Percentiles rank a stretch among this genome's conserved stretches.
These are phyloP conservation scores for Symmetrospora coprosmae DNA, from an alignment of 768 basidiomycete species.

Conservation along the genomic window DNA sequence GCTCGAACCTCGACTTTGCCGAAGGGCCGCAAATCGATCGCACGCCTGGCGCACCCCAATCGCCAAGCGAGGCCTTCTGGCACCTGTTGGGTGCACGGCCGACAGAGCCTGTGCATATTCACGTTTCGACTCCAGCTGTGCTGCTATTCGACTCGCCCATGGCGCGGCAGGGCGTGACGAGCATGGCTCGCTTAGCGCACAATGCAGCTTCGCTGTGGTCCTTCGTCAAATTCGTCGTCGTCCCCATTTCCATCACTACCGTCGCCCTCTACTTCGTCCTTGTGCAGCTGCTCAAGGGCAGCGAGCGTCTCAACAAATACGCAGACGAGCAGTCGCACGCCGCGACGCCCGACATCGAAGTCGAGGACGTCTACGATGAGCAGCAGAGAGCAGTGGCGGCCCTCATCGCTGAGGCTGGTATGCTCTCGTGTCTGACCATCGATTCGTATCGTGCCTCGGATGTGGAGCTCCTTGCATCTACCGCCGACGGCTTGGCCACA, in stretches of 20 bases:
- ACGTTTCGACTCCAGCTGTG: conserved; percentile 64
- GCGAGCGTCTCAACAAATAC: conserved; percentile 47
- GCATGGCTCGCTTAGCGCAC: neutral
- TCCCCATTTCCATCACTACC: conserved; percentile 71
- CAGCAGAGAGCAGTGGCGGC: neutral
- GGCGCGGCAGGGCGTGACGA: conserved; percentile 33
- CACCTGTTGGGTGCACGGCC: conserved; percentile 57
- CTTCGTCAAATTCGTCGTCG: conserved; percentile 49
- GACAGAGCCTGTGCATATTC: conserved; percentile 55
- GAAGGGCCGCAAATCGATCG: conserved; percentile 1
- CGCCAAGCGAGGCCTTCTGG: conserved; percentile 50
- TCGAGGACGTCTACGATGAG: neutral
- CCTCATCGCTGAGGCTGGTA: neutral
- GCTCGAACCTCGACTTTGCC: conserved; percentile 21
- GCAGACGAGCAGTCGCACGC: neutral
- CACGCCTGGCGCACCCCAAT: neutral
- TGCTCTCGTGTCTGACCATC: neutral
- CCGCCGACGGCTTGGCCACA: neutral
- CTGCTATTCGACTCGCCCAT: conserved; percentile 47
- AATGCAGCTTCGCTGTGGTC: conserved; percentile 38
- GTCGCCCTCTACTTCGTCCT: conserved; percentile 58
- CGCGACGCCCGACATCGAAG: neutral
- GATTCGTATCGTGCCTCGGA: neutral
- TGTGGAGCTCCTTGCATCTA: neutral
- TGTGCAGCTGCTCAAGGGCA: conserved; percentile 74